These are phyloP conservation scores for Aureobasidium subglaciale DNA, from an alignment of 2,329 filamentous ascomycete species.

Conservation along the genomic window DNA sequence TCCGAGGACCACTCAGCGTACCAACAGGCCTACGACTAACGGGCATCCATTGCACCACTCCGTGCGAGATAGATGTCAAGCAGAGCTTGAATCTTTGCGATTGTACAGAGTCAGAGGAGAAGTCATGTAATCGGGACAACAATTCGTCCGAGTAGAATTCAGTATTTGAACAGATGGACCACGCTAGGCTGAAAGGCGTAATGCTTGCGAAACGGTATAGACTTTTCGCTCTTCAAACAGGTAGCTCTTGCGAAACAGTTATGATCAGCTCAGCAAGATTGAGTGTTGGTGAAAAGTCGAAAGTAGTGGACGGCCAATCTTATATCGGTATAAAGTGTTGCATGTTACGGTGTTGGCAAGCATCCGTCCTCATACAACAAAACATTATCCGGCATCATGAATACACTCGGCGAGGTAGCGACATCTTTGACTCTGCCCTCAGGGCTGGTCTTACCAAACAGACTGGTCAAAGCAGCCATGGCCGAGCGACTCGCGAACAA, in stretches of 20 bases:
- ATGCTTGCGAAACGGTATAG: conserved; percentile 3
- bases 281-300: too few relatives aligned
- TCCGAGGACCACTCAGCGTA: too few relatives aligned
- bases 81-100: too few relatives aligned
- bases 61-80: too few relatives aligned
- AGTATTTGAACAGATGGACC: background rate
- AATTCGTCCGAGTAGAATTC: background rate
- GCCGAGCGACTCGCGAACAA: conserved; percentile 22
- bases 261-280: background rate
- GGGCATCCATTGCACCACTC: too few relatives aligned
- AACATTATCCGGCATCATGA: background rate
- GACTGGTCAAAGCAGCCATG: conserved; percentile 25
- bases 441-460: conserved; percentile 29
- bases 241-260: background rate
- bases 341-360: too few relatives aligned
- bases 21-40: too few relatives aligned
- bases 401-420: background rate
- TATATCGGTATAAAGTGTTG: background rate
- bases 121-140: background rate
- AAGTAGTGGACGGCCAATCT: too few relatives aligned
- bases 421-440: conserved; percentile 19
- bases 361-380: background rate
- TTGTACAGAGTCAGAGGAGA: too few relatives aligned
- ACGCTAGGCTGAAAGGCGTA: background rate
- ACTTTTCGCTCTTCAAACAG: too few relatives aligned